Evolutionary conservation across 345 rosid species (phyloP).

Genomic region (Corchorus olitorius): DNA sequence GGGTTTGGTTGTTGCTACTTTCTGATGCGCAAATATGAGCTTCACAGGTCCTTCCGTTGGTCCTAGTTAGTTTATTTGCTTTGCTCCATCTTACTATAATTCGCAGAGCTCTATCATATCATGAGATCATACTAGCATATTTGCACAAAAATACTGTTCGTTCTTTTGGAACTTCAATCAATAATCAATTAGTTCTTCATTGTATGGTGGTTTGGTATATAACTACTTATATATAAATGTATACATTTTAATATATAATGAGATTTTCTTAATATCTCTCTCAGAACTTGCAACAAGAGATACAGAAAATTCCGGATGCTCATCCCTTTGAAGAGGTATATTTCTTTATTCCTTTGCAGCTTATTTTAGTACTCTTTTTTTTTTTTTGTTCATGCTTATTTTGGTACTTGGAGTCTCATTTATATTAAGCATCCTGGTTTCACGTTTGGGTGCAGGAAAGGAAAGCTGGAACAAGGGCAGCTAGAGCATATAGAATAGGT

Average conservation of each 20-base stretch:
- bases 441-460: no score
- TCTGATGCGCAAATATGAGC: slow-evolving; percentile 57
- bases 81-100: background rate
- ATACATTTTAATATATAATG: no score
- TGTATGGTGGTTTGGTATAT: background rate
- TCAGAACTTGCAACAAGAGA: slow-evolving; percentile 79
- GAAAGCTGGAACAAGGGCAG: no score
- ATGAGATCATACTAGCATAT: background rate
- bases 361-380: no score
- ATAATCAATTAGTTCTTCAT: background rate
- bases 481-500: no score
- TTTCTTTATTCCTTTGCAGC: slow-evolving; percentile 12
- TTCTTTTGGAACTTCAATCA: background rate
- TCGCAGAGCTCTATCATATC: background rate
- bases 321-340: slow-evolving; percentile 85
- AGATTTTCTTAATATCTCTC: background rate
- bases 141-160: background rate
- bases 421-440: no score
- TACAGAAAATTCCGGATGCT: slow-evolving; percentile 63
- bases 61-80: slow-evolving; percentile 52
- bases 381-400: no score
- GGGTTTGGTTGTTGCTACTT: slow-evolving; percentile 20
- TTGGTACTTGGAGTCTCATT: no score
- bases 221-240: background rate
- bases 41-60: slow-evolving; percentile 65